Percentiles rank a stretch among this genome's conserved stretches.
Evolutionary conservation across 129 eudicot genomes (phyloP).

Genomic region (Lactuca saligna): DNA sequence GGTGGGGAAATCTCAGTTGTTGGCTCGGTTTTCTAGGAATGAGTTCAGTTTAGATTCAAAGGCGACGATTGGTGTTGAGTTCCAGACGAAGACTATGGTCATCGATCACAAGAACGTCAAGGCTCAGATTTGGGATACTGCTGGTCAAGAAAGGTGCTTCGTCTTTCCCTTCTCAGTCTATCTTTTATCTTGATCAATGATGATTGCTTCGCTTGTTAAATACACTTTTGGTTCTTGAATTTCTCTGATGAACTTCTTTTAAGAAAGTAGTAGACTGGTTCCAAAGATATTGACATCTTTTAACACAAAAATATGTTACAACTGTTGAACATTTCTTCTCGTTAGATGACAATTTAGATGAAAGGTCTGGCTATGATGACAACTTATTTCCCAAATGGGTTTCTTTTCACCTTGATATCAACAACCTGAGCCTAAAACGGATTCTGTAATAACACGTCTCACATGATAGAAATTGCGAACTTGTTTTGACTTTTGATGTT

Average conservation of each 20-base stretch:
- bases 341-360: not conserved
- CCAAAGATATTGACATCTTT: no score
- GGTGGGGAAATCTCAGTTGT: constrained; percentile 71
- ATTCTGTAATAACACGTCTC: no score
- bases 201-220: not conserved
- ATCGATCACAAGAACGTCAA: constrained; percentile 65
- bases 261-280: not conserved
- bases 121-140: constrained; percentile 91
- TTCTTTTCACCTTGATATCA: not conserved
- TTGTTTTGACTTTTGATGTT: no score
- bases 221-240: not conserved
- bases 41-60: constrained; percentile 75
- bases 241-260: no score
- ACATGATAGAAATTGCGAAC: no score
- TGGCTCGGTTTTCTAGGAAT: constrained; percentile 61
- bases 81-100: constrained; percentile 55
- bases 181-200: not conserved
- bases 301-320: no score
- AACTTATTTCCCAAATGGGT: not conserved
- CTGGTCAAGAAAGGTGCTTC: constrained; percentile 72
- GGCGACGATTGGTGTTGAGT: constrained; percentile 78
- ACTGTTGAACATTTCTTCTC: no score
- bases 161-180: not conserved
- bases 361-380: not conserved
- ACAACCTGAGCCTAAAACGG: no score